These are phyloP conservation scores for Pulveroboletus sp. DNA, from an alignment of 768 basidiomycete genomes.

Conservation along the genomic window DNA sequence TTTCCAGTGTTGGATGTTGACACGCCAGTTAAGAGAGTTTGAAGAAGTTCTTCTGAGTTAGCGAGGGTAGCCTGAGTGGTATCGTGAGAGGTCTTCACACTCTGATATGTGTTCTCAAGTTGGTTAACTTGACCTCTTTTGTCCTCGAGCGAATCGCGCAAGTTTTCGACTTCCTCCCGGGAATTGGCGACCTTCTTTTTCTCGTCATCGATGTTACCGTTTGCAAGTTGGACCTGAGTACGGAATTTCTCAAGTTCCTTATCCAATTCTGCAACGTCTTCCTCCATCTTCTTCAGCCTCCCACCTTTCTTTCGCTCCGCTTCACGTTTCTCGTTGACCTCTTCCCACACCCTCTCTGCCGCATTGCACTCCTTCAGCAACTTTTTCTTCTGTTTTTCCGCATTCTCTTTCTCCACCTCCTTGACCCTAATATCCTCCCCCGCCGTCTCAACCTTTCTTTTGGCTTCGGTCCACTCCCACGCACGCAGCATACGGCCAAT, in stretches of 20 bases:
- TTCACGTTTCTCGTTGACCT: conserved; percentile 73
- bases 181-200: conserved; percentile 50
- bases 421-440: conserved; percentile 50
- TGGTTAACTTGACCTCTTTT: conserved; percentile 58
- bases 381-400: conserved; percentile 46
- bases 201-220: conserved; percentile 73
- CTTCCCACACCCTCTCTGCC: conserved; percentile 61
- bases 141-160: conserved; percentile 49
- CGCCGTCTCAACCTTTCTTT: conserved; percentile 49
- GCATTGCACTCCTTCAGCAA: conserved; percentile 50
- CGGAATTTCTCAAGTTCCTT: conserved; percentile 76
- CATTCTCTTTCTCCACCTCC: conserved; percentile 43
- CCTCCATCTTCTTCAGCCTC: conserved; percentile 81
- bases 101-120: conserved; percentile 50
- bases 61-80: conserved; percentile 54
- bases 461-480: conserved; percentile 77
- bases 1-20: conserved; percentile 62
- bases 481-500: conserved; percentile 79
- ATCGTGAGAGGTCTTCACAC: conserved; percentile 66
- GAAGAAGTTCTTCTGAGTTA: conserved; percentile 87
- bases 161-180: conserved; percentile 56
- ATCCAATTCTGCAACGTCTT: conserved; percentile 70
- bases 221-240: conserved; percentile 83
- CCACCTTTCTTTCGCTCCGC: conserved; percentile 91
- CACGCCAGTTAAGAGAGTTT: conserved; percentile 90